These are phyloP conservation scores for Fusarium sp. DNA, from an alignment of 2,329 filamentous ascomycete species.

Conservation along the genomic window DNA sequence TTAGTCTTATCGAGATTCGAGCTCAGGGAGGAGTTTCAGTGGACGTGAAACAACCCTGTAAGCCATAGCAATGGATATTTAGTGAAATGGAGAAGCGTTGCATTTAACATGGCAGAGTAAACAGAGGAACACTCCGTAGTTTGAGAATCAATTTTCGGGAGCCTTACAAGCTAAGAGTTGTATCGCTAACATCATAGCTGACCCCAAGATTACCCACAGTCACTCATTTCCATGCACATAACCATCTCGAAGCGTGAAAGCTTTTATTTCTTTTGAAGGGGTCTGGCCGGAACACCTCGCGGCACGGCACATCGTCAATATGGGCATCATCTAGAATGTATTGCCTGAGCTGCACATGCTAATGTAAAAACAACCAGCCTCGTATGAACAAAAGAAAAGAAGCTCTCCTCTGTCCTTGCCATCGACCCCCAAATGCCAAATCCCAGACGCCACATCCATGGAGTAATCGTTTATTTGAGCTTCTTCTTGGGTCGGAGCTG, in stretches of 20 bases:
- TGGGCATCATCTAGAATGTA: constrained; percentile 50
- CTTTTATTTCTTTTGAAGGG: constrained; percentile 34
- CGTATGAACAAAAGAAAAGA: constrained; percentile 45
- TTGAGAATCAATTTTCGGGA: background rate
- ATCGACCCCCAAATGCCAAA: constrained; percentile 51
- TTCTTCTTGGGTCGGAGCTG: constrained; percentile 99
- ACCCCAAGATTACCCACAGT: background rate
- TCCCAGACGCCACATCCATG: constrained; percentile 57
- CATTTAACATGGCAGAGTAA: background rate
- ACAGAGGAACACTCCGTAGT: background rate
- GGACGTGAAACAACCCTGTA: constrained; percentile 17
- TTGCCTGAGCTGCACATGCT: constrained; percentile 51
- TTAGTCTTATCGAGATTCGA: background rate
- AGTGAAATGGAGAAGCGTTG: background rate
- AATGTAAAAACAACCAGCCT: constrained; percentile 52
- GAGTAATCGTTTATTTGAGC: constrained; percentile 74
- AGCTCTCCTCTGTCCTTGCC: constrained; percentile 46
- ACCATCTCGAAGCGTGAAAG: constrained; percentile 32
- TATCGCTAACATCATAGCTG: background rate
- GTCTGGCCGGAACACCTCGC: constrained; percentile 29
- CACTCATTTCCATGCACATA: background rate
- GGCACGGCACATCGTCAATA: constrained; percentile 35
- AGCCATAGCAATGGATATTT: background rate
- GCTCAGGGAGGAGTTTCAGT: constrained; percentile 13
- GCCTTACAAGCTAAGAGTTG: background rate